Evolutionary conservation across 192 early-diverging fungal species (phyloP), one percentile per base, ranked within the genome.

Genomic region (Coemansia sp.): DNA sequence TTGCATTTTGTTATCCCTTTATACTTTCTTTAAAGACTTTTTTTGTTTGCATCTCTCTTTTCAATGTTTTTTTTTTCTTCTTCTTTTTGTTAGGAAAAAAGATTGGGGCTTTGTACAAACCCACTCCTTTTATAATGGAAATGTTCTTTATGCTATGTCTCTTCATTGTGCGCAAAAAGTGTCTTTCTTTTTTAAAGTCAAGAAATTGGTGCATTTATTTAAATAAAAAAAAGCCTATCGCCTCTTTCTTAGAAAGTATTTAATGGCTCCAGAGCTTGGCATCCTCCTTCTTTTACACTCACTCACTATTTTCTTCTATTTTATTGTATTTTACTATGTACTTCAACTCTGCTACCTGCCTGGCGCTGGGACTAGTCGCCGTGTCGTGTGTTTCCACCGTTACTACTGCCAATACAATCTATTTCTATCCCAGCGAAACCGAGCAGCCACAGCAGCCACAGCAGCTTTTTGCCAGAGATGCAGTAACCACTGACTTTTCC

Each of bases 1-100:
- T 43, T 41, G 41, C 49, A 41, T 57, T 54, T 54, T 53, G 27
- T 60, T 57, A 32, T 29, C 39, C 19, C 49, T 25, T 56, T 46
- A 60, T 37, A 17, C 35, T 68, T 40, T 40, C 8, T 15, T 24
- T n/a, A 6, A 60, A 36, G 25, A n/a, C 24, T 69, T 27, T 31
- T 15, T 69, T 42, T 42, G 7, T 67, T 43, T 32, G 27, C 27
- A 32, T 54, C 11, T 31, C 15, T 32, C 17, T 29, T 31, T 54
- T n/a, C 27, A 45, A 22, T 45, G 8, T n/a, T 54, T 2, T 54
- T 3, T 49, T 47, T 47, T 62, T n/a, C n/a, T n/a, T 20, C 41
- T 1, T 56, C 10, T 53, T 39, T 51, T 64, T 35, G 32, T 5
- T 5, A 7, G 7, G 32, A 7, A 17, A 19, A 45, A 19, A 45